A percentile compares a stretch with the other conserved stretches of the same genome.
Conservation (phyloP, 2,329 filamentous ascomycete species). For the Cladosporium sphaerospermum region DNA sequence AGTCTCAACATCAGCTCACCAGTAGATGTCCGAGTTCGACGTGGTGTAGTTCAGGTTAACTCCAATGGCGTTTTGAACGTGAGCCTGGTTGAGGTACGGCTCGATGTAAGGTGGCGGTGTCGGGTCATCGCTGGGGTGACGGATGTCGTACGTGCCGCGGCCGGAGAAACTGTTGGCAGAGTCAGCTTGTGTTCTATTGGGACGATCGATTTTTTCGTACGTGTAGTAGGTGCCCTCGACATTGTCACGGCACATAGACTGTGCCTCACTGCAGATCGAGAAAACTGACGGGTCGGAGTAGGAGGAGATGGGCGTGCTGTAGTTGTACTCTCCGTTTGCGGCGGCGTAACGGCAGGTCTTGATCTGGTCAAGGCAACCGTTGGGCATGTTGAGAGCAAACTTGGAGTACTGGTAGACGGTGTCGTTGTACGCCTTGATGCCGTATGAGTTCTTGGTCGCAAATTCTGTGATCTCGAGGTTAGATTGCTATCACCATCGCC, state of each 20-base stretch:
- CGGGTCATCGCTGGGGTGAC: conserved; percentile 49
- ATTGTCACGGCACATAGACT: conserved; percentile 49
- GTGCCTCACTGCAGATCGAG: conserved; percentile 49
- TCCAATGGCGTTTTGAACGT: conserved; percentile 52
- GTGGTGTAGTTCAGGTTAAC: conserved; percentile 52
- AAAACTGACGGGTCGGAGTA: conserved; percentile 1
- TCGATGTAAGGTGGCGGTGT: conserved; percentile 57
- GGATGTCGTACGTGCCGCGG: conserved; percentile 56
- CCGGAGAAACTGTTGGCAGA: conserved; percentile 35
- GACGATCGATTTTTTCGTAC: conserved; percentile 24
- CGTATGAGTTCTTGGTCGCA: conserved; percentile 51
- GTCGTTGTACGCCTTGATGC: conserved; percentile 50
- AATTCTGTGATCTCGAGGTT: conserved; percentile 33
- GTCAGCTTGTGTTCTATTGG: not conserved
- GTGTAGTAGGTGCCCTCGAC: conserved; percentile 53
- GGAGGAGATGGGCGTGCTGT: conserved; percentile 8
- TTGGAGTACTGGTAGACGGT: conserved; percentile 55
- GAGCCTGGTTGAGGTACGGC: conserved; percentile 55
- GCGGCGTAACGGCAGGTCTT: conserved; percentile 45
- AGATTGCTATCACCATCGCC: not conserved
- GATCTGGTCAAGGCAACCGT: conserved; percentile 47
- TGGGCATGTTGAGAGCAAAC: conserved; percentile 44
- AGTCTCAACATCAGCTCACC: conserved; percentile 35
- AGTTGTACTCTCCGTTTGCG: conserved; percentile 24
- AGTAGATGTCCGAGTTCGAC: conserved; percentile 46